Evolutionary conservation across 2,329 filamentous ascomycete species (phyloP).

Genomic region (Colletotrichum sp.): DNA sequence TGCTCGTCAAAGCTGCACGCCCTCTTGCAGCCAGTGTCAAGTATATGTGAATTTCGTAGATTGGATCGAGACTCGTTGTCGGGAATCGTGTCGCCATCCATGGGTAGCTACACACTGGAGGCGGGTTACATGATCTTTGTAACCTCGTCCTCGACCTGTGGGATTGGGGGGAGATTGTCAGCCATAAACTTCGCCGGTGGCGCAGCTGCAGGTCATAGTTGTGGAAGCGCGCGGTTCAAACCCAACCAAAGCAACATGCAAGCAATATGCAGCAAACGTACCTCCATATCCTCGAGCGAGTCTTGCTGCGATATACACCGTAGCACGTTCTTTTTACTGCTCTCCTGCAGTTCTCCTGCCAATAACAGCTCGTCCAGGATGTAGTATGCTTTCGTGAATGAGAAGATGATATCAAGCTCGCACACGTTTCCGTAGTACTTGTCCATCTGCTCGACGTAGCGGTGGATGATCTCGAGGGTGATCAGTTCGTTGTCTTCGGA

Average conservation of each 20-base stretch:
- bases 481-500: constrained; percentile 99
- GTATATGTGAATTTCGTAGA: neutral
- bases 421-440: constrained; percentile 99
- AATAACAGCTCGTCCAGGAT: constrained; percentile 96
- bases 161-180: constrained; percentile 50
- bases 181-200: constrained; percentile 33
- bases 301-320: constrained; percentile 97
- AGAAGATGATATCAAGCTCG: constrained; percentile 99
- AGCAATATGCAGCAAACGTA: constrained; percentile 57
- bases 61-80: neutral
- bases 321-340: constrained; percentile 98
- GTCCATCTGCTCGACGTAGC: constrained; percentile 99
- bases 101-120: constrained; percentile 13
- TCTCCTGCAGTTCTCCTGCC: constrained; percentile 97
- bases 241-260: neutral
- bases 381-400: constrained; percentile 99
- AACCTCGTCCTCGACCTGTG: constrained; percentile 87
- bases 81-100: constrained; percentile 6
- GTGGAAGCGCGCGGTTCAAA: neutral
- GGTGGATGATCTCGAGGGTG: constrained; percentile 97
- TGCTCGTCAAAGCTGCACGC: constrained; percentile 9
- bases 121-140: constrained; percentile 82
- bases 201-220: constrained; percentile 3
- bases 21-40: neutral
- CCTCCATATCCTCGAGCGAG: constrained; percentile 98